A percentile compares a stretch with the other conserved stretches of the same genome.
Conservation (phyloP, 2,329 filamentous ascomycete species). For the Orbilia oligospora region DNA sequence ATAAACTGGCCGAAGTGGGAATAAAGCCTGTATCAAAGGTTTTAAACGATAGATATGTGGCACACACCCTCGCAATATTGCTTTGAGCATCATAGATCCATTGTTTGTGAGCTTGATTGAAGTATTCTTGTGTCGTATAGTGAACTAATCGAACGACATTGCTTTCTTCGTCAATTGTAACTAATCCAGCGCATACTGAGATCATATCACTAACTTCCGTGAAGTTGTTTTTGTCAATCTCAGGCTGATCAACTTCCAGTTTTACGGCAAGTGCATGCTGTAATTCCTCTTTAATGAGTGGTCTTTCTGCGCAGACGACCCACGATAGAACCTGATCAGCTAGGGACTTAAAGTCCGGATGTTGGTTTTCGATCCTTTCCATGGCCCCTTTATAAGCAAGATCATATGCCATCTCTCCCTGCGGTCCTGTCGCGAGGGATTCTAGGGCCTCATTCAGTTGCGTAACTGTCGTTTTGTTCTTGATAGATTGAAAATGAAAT, state of each 20-base stretch:
- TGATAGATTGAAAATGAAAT: too few species aligned
- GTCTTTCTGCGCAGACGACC: constrained; percentile 21
- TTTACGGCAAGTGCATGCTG: constrained; percentile 22
- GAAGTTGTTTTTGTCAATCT: constrained; percentile 6
- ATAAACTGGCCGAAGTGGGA: not conserved
- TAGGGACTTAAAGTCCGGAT: not conserved
- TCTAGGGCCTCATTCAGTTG: too few species aligned
- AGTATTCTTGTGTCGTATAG: constrained; percentile 65
- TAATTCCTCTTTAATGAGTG: constrained; percentile 12
- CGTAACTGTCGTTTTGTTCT: too few species aligned
- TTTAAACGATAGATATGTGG: constrained; percentile 27
- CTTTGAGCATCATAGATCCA: not conserved
- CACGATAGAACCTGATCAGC: constrained; percentile 11
- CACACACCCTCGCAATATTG: constrained; percentile 3
- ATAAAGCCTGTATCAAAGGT: not conserved
- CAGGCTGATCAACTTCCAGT: not conserved
- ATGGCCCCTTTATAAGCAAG: constrained; percentile 21
- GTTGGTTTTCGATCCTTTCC: constrained; percentile 12
- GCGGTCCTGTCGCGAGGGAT: too few species aligned
- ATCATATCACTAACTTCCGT: not conserved
- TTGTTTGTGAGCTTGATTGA: constrained; percentile 20
- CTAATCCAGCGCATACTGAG: constrained; percentile 63
- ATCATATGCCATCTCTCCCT: constrained; percentile 58
- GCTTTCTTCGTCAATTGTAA: constrained; percentile 64
- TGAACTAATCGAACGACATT: constrained; percentile 64